Conservation (phyloP, 1,139 yeast species). For the Taphrina sp. region DNA sequence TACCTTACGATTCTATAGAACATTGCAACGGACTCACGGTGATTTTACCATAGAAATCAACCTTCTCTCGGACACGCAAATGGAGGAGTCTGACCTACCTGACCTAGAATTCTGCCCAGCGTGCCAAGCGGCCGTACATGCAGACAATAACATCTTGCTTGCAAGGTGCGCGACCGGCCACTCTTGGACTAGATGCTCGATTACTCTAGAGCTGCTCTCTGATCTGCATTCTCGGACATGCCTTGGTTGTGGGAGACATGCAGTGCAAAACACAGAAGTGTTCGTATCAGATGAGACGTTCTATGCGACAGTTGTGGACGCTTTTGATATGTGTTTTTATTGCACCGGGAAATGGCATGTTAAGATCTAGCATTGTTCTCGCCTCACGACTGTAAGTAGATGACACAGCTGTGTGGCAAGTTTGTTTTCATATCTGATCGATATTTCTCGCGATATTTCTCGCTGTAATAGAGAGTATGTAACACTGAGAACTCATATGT, state of each 20-base stretch:
- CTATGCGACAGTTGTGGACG: conserved; percentile 1
- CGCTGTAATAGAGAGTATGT: too few species aligned
- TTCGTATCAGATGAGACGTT: neutral
- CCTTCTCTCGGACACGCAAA: too few species aligned
- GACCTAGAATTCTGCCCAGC: conserved; percentile 7
- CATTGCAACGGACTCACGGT: too few species aligned
- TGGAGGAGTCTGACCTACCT: too few species aligned
- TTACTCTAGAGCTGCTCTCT: conserved; percentile 6
- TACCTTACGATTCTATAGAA: neutral
- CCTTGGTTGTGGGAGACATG: conserved; percentile 8
- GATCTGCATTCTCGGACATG: conserved; percentile 1
- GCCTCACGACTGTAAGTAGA: too few species aligned
- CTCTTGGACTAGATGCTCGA: conserved; percentile 6
- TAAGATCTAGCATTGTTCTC: too few species aligned
- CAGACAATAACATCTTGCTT: neutral
- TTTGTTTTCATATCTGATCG: too few species aligned
- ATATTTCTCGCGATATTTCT: too few species aligned
- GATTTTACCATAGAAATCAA: too few species aligned
- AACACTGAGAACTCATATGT: too few species aligned
- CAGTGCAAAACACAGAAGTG: neutral
- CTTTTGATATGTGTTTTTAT: conserved; percentile 18
- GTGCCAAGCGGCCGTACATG: conserved; percentile 2
- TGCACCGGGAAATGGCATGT: conserved; percentile 15
- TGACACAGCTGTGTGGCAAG: too few species aligned
- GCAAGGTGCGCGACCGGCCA: conserved; percentile 8